These are phyloP conservation scores for Carex parvula DNA, from an alignment of 176 grass and related monocot genomes.

Conservation along the genomic window DNA sequence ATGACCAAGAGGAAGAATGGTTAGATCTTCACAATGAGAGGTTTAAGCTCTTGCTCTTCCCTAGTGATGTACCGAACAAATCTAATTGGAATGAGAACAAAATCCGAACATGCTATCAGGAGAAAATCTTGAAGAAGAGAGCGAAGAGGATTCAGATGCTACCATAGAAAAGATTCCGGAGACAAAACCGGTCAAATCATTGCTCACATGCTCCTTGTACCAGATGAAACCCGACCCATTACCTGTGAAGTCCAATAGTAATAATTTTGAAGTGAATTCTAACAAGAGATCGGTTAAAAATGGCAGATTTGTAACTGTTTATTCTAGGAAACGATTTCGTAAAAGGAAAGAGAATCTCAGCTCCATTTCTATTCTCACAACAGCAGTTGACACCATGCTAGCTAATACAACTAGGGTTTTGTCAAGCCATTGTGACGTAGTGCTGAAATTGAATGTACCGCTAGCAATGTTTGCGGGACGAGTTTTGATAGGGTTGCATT, in stretches of 20 bases:
- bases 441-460: constrained; percentile 42
- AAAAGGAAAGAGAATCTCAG: constrained; percentile 41
- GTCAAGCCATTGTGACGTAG: constrained; percentile 24
- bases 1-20: constrained; percentile 98
- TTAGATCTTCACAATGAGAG: constrained; percentile 93
- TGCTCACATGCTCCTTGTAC: constrained; percentile 39
- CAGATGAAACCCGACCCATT: constrained; percentile 32
- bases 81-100: constrained; percentile 35
- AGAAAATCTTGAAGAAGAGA: constrained; percentile 30
- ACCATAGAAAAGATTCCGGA: constrained; percentile 37
- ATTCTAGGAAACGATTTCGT: constrained; percentile 69
- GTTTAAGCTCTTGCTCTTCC: constrained; percentile 88
- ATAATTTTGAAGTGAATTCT: constrained; percentile 27
- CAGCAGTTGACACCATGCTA: background rate
- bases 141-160: constrained; percentile 36
- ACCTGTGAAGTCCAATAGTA: constrained; percentile 31
- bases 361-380: constrained; percentile 3
- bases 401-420: constrained; percentile 29
- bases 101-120: constrained; percentile 38
- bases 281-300: constrained; percentile 25
- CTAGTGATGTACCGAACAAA: constrained; percentile 51
- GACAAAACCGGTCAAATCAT: constrained; percentile 57
- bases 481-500: constrained; percentile 42
- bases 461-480: constrained; percentile 39
- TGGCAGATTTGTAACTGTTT: constrained; percentile 58